Percentiles rank a stretch among this genome's conserved stretches.
phyloP scores from a whole-genome alignment of 2,329 filamentous ascomycete species.

The Sporothrix protearum region DNA sequence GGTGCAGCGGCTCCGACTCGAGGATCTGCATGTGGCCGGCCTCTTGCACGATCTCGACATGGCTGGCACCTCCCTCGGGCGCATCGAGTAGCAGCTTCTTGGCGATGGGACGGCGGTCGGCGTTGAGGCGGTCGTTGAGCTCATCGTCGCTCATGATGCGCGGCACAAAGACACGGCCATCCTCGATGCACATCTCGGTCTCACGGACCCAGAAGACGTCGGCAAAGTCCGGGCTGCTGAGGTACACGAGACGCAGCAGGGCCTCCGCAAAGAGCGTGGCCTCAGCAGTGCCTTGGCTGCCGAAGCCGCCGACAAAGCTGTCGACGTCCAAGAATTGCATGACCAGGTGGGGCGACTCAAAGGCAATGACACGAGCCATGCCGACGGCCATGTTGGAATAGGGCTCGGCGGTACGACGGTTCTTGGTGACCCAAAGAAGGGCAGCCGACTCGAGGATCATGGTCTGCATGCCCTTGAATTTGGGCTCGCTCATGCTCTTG shows the following conservation, averaged over 20 bases:
- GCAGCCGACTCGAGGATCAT: conserved; percentile 18
- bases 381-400: conserved; percentile 30
- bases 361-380: conserved; percentile 27
- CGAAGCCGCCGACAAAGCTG: conserved; percentile 14
- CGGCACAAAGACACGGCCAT: conserved; percentile 33
- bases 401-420: conserved; percentile 25
- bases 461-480: conserved; percentile 29
- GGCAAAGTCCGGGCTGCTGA: conserved; percentile 19
- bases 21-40: conserved; percentile 17
- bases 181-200: conserved; percentile 31
- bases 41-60: conserved; percentile 19
- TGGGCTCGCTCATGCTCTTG: conserved; percentile 26
- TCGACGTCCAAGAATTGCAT: conserved; percentile 31
- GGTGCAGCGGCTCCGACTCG: conserved; percentile 18
- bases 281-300: background rate
- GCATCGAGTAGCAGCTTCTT: conserved; percentile 14
- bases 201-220: conserved; percentile 25
- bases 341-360: conserved; percentile 29
- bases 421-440: conserved; percentile 32
- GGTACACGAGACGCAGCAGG: conserved; percentile 26
- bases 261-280: conserved; percentile 23
- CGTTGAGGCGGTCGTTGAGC: conserved; percentile 29
- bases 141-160: conserved; percentile 27
- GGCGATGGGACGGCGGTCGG: conserved; percentile 25
- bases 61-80: background rate